phyloP scores from a whole-genome alignment of 768 basidiomycete species.

The Sarcodon sp. region DNA sequence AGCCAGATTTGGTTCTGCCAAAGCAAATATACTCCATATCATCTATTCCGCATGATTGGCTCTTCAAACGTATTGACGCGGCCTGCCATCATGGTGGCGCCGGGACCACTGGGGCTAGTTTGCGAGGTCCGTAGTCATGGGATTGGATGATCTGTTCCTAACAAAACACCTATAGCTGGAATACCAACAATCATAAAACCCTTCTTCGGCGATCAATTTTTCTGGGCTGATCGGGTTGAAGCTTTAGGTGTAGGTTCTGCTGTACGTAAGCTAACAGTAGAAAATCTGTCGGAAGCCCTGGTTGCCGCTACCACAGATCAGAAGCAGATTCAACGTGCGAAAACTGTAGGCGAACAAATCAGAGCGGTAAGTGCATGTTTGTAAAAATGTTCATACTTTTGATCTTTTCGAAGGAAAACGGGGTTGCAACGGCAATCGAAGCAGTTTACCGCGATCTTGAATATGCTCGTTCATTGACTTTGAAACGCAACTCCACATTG shows the following conservation, averaged over 20 bases:
- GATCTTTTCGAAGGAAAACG: slow-evolving; percentile 57
- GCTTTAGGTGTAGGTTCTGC: slow-evolving; percentile 85
- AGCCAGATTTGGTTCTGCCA: slow-evolving; percentile 60
- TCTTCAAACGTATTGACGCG: slow-evolving; percentile 90
- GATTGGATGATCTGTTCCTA: slow-evolving; percentile 1
- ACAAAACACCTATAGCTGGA: slow-evolving; percentile 39
- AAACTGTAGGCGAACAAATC: slow-evolving; percentile 76
- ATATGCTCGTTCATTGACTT: slow-evolving; percentile 82
- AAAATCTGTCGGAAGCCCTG: slow-evolving; percentile 68
- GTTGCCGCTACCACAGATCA: slow-evolving; percentile 71
- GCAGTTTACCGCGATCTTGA: slow-evolving; percentile 94
- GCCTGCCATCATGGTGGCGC: slow-evolving; percentile 98
- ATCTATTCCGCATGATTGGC: slow-evolving; percentile 91
- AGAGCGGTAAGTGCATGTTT: slow-evolving; percentile 40
- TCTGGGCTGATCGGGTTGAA: slow-evolving; percentile 98
- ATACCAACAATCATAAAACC: slow-evolving; percentile 94
- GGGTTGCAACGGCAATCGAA: slow-evolving; percentile 89
- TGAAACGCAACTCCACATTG: slow-evolving; percentile 25
- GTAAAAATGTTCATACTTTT: neutral
- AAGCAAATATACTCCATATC: slow-evolving; percentile 73
- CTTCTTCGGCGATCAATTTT: slow-evolving; percentile 97
- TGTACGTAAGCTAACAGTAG: slow-evolving; percentile 78
- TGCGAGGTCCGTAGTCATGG: slow-evolving; percentile 49
- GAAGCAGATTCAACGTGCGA: slow-evolving; percentile 84
- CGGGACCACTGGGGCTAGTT: slow-evolving; percentile 89